A percentile compares a stretch with the other conserved stretches of the same genome.
Conservation (phyloP, 305 asterid genomes). For the Coffea humblotiana region DNA sequence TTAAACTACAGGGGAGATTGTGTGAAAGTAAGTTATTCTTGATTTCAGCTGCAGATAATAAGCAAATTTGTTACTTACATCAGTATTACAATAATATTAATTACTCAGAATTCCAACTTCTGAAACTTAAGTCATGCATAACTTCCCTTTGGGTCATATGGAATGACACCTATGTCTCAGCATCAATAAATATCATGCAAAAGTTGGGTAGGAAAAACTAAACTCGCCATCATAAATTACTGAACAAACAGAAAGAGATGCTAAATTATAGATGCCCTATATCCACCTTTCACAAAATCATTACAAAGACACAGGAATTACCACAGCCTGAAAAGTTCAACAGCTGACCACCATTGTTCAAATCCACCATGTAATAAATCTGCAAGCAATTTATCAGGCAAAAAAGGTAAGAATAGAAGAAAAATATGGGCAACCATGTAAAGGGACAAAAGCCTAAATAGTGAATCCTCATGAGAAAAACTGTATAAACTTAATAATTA, state of each 20-base stretch:
- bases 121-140: neutral
- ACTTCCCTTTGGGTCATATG: neutral
- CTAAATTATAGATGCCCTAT: neutral
- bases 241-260: neutral
- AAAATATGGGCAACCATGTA: neutral
- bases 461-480: neutral
- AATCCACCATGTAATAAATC: slow-evolving; percentile 92
- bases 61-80: too few species aligned
- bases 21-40: too few species aligned
- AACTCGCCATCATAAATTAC: neutral
- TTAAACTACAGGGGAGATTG: too few species aligned
- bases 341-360: slow-evolving; percentile 64
- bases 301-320: slow-evolving; percentile 32
- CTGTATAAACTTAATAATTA: neutral
- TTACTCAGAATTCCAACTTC: neutral
- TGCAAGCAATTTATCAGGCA: slow-evolving; percentile 36
- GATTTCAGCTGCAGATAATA: too few species aligned
- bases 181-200: neutral
- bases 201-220: neutral
- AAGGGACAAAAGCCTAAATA: neutral
- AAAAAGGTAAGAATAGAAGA: neutral
- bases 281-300: neutral
- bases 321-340: slow-evolving; percentile 96
- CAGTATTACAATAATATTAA: too few species aligned
- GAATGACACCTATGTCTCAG: neutral